Evolutionary conservation across 2,329 filamentous ascomycete species (phyloP), one percentile per base, ranked within the genome.

Genomic region (Colletotrichum acutatum): DNA sequence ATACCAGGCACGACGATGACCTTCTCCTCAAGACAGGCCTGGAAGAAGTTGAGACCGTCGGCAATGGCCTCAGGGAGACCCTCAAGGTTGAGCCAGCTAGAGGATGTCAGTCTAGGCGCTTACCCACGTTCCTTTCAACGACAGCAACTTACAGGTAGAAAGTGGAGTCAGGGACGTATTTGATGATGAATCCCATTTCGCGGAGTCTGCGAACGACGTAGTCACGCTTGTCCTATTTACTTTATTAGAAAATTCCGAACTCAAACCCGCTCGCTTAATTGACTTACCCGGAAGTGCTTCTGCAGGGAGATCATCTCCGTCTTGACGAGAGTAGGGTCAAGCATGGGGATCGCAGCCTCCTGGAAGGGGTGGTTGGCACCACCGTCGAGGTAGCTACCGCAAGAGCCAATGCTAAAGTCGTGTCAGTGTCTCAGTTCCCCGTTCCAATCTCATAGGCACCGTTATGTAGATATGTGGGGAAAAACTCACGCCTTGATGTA

Each of bases 1-100:
- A 98, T 98, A 73, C 96, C 96, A 0, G 96, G 96, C 5, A 98
- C 96, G 22, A 98, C 95, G 79, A 98, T 98, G 76, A 97, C 94
- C 88, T 97, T 97, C 87, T 98, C 95, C 79, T 94, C 91, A 57
- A 98, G 86, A 80, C 97, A 97, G 34, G 95, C 95, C 82, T 97
- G 91, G 90, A 98, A 98, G 89, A 98, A 98, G 86, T 97, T 98
- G 79, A 98, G 86, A 9, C 96, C 96, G 81, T 98, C 96, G 72
- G 93, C 92, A 82, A 98, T 97, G 74, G 91, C 90, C n/a, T 89
- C 89, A 0, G 96, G 94, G 3, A 97, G 86, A 60, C 89, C 88
- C 82, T 87, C 91, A 77, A 90, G 91, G 84, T 88, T 90, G 74
- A 91, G 83, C 89, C 89, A 86, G 57, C 83, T 85, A 57, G 19